Conservation (phyloP, 1,284 basidiomycete species). For the Cutaneotrichosporon daszewskae region DNA sequence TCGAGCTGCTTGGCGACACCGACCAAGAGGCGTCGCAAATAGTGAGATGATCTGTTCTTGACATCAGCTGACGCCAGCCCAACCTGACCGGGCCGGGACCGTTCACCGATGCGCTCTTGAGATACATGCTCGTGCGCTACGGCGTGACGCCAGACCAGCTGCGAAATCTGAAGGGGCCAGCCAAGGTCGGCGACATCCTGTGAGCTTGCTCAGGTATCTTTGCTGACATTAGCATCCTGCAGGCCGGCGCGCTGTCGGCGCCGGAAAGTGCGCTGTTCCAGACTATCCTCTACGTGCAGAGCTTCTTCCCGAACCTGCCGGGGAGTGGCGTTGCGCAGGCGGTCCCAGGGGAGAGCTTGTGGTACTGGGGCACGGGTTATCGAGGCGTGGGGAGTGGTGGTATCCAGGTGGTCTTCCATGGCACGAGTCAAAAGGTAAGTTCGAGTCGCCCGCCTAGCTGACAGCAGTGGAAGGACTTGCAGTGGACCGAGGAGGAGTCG, state of each 20-base stretch:
- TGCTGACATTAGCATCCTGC: slow-evolving; percentile 12
- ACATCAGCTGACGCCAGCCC: slow-evolving; percentile 10
- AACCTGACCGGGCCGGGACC: slow-evolving; percentile 31
- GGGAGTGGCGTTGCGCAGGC: slow-evolving; percentile 10
- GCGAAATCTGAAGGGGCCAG: slow-evolving; percentile 17
- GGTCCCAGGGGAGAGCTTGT: slow-evolving; percentile 7
- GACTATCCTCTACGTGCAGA: slow-evolving; percentile 9
- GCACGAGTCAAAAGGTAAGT: slow-evolving; percentile 1
- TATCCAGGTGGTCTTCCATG: slow-evolving; percentile 9
- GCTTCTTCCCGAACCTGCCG: slow-evolving; percentile 14
- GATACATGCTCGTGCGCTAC: slow-evolving; percentile 34
- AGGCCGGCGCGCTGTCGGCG: slow-evolving; percentile 12
- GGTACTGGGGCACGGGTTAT: slow-evolving; percentile 19
- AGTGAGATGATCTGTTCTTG: background rate
- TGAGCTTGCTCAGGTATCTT: slow-evolving; percentile 8
- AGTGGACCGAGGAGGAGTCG: slow-evolving; percentile 1
- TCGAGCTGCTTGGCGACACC: slow-evolving; percentile 6
- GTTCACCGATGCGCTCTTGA: slow-evolving; percentile 30
- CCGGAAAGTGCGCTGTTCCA: slow-evolving; percentile 5
- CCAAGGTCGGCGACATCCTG: slow-evolving; percentile 37
- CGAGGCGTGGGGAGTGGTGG: slow-evolving; percentile 10
- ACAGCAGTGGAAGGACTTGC: slow-evolving; percentile 7
- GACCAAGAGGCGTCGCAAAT: background rate
- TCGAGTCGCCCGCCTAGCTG: background rate
- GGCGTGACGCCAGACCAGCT: slow-evolving; percentile 31